These are phyloP conservation scores for Hydrangea macrophylla DNA, from an alignment of 148 eudicot genomes.

Conservation along the genomic window DNA sequence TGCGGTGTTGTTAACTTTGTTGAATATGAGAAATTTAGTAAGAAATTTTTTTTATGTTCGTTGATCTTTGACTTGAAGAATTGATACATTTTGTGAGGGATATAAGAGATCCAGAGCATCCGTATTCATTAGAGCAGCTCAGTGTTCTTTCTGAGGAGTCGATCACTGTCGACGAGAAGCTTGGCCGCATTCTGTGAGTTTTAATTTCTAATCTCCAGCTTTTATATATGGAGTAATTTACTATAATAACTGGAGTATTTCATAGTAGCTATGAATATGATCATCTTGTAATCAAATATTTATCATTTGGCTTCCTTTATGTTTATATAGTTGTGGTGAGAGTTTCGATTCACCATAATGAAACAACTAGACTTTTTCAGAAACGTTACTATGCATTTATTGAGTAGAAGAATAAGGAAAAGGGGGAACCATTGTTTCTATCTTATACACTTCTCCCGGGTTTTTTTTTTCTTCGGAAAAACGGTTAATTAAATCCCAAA, in stretches of 20 bases:
- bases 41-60: slow-evolving; percentile 6
- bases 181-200: slow-evolving; percentile 74
- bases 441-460: too few species aligned
- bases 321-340: not conserved
- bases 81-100: slow-evolving; percentile 65
- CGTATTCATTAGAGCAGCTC: slow-evolving; percentile 88
- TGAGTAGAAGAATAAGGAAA: too few species aligned
- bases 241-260: too few species aligned
- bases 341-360: not conserved
- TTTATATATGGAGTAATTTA: not conserved
- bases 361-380: too few species aligned
- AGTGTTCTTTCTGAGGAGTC: slow-evolving; percentile 87
- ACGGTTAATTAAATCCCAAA: too few species aligned
- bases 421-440: too few species aligned
- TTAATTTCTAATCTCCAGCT: not conserved
- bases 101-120: slow-evolving; percentile 93
- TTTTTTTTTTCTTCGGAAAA: too few species aligned
- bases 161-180: slow-evolving; percentile 70
- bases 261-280: not conserved
- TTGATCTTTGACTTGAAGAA: slow-evolving; percentile 57
- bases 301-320: not conserved
- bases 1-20: not conserved
- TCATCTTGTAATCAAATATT: not conserved
- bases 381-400: too few species aligned
- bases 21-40: not conserved